Evolutionary conservation across 2,329 filamentous ascomycete species (phyloP), one percentile per base, ranked within the genome.

Genomic region (Thelonectria rubi): DNA sequence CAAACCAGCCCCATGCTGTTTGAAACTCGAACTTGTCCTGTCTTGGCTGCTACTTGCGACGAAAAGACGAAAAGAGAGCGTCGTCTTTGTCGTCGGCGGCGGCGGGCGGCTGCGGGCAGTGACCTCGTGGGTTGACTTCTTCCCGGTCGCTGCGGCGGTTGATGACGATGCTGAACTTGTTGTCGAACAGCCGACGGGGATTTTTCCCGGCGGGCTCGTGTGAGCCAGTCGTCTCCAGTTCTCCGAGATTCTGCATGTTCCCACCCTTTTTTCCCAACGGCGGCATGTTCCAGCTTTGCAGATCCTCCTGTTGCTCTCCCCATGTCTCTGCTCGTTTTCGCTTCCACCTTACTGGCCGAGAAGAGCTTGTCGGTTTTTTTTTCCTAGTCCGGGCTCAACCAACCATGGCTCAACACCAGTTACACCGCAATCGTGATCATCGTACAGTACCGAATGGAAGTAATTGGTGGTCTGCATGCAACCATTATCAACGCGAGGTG

Each of bases 251-350:
- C 42, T 46, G 39, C 26, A 55, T 46, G 42, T 46, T 45, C 51
- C 51, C 51, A 55, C 51, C 17, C 39, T 42, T 18, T n/a, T 39
- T 39, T 18, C 39, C 17, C 39, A 42, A 42, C 39, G 17, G n/a
- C 37, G 37, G 39, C 39, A 42, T 55, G 20, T 34, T 55, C 53
- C 53, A 55, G 53, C 32, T 24, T 24, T 55, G 40, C 53, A 55
- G 37, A 34, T 47, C 34, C 32, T 48, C 53, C 32, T 34, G 37
- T 40, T 21, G 37, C 34, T 48, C 34, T 55, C 21, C 53, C 30
- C 43, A 48, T 32, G 40, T 47, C 24, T 12, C 32, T 34, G 43
- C 46, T 47, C 43, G 43, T 21, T 26, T 26, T 47, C 43, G 43
- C 20, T 47, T 45, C 21, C 43, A 47, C 15, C 6, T 26, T 7